Evolutionary conservation across 768 basidiomycete genomes (phyloP), one percentile per base, ranked within the genome.

Genomic region (Agaricus subrufescens): DNA sequence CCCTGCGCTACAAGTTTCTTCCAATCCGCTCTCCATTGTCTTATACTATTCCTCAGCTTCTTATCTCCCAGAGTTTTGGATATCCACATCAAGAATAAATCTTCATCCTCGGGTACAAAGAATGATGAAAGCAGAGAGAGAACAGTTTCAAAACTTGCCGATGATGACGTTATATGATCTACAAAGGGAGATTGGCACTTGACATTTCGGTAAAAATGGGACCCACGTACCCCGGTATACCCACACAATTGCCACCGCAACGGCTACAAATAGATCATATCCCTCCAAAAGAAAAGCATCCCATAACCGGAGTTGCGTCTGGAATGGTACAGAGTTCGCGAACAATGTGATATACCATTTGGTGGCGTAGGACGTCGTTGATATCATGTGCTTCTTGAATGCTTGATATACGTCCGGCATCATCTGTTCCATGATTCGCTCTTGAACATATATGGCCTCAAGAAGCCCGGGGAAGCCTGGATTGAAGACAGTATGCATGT

Each of bases 301-400:
- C 96, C 96, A 99, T 30, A 99, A 67, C 59, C 97, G 80, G 27
- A 98, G 73, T 73, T 98, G 94, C 46, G 89, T 93, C 70, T 95
- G 91, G 69, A 96, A 98, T 25, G 96, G 94, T 43, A 99, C 87
- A 0, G 91, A 91, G 66, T 96, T 97, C 49, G 94, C 85, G 65
- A 98, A 99, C 12, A 98, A 76, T 2, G 97, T 98, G 70, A 99
- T 98, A 68, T 98, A 99, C 97, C 97, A 98, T 71, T 98, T 98
- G 1, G 96, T 98, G 27, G 94, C 94, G 72, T 96, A 99, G 19
- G 92, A 85, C 29, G 94, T 95, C 11, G 93, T 94, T 7, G 90
- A 90, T 57, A 99, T 89, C 81, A 83, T 88, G 63, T 98, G 87
- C 63, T 83, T 87, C 73, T 85, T 83, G 73, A 98, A 94, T 19